Evolutionary conservation across 2,329 filamentous ascomycete genomes (phyloP), one percentile per base, ranked within the genome.

Genomic region (Fusarium neocosmosporiellum): DNA sequence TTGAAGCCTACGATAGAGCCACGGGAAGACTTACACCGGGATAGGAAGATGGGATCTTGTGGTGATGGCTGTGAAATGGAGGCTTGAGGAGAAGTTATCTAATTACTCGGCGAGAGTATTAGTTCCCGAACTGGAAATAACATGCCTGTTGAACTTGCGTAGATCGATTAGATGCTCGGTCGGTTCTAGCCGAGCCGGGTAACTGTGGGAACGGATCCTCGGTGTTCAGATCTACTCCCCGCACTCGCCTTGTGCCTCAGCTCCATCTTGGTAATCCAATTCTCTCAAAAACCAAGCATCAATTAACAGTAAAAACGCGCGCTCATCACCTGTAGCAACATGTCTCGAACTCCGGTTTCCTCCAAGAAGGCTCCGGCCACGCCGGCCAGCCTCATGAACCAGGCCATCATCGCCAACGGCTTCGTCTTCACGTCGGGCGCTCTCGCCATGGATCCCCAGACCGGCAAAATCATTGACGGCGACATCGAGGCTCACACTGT

Each of bases 361-460:
- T 71, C 78, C 1, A 71, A 73, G 13, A 73, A 75, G 9, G 79
- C 79, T 0, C 79, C 78, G 6, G 67, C 76, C 0, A 73, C 76
- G 6, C 66, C 74, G 1, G 16, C 59, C 1, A 69, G 33, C 1
- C 33, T 78, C 57, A 75, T 76, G 65, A 78, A 71, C 60, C 77
- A 78, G 60, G 77, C 77, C 48, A 78, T 78, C 18, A 63, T 88
- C 71, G 91, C 91, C 65, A 90, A 90, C 72, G 87, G 88, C 69
- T 87, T 91, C 66, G 87, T 94, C 81, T 94, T 90, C 83, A 88
- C 92, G 74, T 93, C 91, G 0, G 92, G 92, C 71, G 90, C 91
- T 71, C 90, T 94, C 70, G 91, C 91, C 53, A 88, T 89, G 69
- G 89, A 92, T 78, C 84, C 76, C 1, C 43, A 84, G 62, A 81